Base-by-base conservation (phyloP, 2,329 filamentous ascomycete species). In the Chalaropsis ovoidea region DNA sequence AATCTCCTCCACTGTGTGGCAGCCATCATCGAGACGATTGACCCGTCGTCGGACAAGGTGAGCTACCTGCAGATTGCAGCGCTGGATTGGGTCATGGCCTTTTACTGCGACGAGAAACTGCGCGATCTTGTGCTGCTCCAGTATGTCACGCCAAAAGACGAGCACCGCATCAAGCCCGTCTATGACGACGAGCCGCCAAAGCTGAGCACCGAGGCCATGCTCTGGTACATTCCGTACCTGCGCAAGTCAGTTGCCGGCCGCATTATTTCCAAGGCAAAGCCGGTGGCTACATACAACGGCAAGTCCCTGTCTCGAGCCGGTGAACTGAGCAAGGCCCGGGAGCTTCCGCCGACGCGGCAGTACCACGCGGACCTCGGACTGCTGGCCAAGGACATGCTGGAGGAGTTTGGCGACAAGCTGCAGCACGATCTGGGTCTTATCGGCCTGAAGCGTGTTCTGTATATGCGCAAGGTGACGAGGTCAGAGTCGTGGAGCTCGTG, bases 11-110 rank as follows among this genome's bases (percentile, higher is more conserved):
- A 62, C 31, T 58, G 54, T 19, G 54, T 58, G n/a, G 54, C 54
- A 39, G 54, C 54, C 8, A 58, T 58, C 54, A 58, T 58, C n/a
- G 54, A 58, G 54, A 58, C 54, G 15, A 58, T 58, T n/a, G 54
- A 58, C 27, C 15, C 54, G 10, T 19, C 24, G n/a, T 58, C 54
- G 22, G 24, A 22, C 27, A 58, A 27, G 8, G 54, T 58, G 24
- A 58, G 31, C n/a, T n/a, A 39, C 31, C 10, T 58, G 27, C 54
- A 58, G 24, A 58, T 58, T 19, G 54, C 54, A 39, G 54, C 54
- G 8, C 54, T 58, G 54, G 54, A 58, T 13, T 58, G 54, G 54
- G 54, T n/a, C 24, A 58, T 58, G 54, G 27, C 54, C n/a, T 35
- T 58, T 3, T 58, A 58, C 17, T 39, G 54, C 15, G 54, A 58